Percentiles rank a stretch among this genome's conserved stretches.
Evolutionary conservation across 768 basidiomycete genomes (phyloP).

Genomic region (Boletus subcaerulescens): DNA sequence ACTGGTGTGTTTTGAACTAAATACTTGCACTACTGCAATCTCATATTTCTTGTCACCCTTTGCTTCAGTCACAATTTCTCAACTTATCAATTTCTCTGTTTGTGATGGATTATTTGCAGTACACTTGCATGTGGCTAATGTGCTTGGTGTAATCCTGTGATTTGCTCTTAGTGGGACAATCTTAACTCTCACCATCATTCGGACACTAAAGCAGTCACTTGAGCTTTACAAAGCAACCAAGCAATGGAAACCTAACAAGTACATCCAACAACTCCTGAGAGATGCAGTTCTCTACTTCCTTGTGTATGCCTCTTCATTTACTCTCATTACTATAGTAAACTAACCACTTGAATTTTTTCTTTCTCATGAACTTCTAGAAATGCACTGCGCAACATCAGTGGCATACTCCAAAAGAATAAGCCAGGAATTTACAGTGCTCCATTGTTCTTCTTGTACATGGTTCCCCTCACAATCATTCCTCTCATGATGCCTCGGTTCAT

Average conservation of each 20-base stretch:
- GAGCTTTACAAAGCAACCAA: slow-evolving; percentile 1
- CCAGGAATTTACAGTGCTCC: too few species aligned
- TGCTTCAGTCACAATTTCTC: not conserved
- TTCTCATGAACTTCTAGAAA: not conserved
- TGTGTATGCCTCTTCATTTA: slow-evolving; percentile 22
- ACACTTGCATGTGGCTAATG: not conserved
- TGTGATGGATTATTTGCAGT: not conserved
- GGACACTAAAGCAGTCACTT: not conserved
- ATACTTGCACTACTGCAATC: not conserved
- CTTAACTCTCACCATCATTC: not conserved
- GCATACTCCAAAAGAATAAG: not conserved
- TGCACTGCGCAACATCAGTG: not conserved
- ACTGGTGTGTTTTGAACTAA: not conserved
- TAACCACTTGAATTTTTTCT: not conserved
- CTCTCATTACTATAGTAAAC: not conserved
- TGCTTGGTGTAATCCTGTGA: not conserved
- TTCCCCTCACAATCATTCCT: not conserved
- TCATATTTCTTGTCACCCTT: not conserved
- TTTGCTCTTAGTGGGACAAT: not conserved
- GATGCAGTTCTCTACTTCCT: slow-evolving; percentile 12
- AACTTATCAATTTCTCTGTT: not conserved
- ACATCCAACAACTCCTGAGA: not conserved
- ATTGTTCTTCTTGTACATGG: not conserved
- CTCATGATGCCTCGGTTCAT: not conserved
- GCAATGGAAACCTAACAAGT: not conserved